A percentile compares a stretch with the other conserved stretches of the same genome.
phyloP scores from a whole-genome alignment of 345 rosid species.

The Raphanus sativus region DNA sequence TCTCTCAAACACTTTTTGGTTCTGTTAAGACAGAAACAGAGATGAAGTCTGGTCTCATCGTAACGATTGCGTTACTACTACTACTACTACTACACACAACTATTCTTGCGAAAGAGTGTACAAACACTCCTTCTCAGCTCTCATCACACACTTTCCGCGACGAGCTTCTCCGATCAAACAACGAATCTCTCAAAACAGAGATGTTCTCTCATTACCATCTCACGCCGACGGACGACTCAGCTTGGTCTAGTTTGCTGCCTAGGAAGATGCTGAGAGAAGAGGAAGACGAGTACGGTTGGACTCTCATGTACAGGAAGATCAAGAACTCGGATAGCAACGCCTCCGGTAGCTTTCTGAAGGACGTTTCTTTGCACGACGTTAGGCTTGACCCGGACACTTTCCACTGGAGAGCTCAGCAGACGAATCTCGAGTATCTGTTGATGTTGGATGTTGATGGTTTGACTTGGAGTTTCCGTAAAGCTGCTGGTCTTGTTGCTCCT shows the following conservation, averaged over 20 bases:
- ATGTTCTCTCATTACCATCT: constrained; percentile 78
- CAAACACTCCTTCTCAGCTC: constrained; percentile 64
- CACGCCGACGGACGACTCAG: constrained; percentile 75
- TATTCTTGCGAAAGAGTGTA: constrained; percentile 68
- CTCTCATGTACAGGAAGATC: constrained; percentile 65
- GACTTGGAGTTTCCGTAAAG: constrained; percentile 84
- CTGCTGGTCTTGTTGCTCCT: constrained; percentile 66
- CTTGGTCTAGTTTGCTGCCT: constrained; percentile 78
- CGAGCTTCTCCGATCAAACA: constrained; percentile 60
- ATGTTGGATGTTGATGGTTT: constrained; percentile 76
- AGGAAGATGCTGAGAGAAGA: constrained; percentile 69
- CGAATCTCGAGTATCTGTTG: constrained; percentile 82
- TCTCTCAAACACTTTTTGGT: not conserved
- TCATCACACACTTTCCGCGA: constrained; percentile 74
- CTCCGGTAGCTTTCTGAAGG: constrained; percentile 54
- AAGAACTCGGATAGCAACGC: constrained; percentile 45
- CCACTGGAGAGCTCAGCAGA: constrained; percentile 80
- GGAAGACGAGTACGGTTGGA: constrained; percentile 68
- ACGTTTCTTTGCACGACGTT: constrained; percentile 77
- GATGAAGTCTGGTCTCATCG: constrained; percentile 28
- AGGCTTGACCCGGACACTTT: constrained; percentile 60
- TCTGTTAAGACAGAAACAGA: not conserved
- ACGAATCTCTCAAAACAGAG: constrained; percentile 64
- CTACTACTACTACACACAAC: not conserved
- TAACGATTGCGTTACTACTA: constrained; percentile 1